Evolutionary conservation across 352 stramenopile species (phyloP), one percentile per base, ranked within the genome.

Genomic region (Pythium scleroteichum): DNA sequence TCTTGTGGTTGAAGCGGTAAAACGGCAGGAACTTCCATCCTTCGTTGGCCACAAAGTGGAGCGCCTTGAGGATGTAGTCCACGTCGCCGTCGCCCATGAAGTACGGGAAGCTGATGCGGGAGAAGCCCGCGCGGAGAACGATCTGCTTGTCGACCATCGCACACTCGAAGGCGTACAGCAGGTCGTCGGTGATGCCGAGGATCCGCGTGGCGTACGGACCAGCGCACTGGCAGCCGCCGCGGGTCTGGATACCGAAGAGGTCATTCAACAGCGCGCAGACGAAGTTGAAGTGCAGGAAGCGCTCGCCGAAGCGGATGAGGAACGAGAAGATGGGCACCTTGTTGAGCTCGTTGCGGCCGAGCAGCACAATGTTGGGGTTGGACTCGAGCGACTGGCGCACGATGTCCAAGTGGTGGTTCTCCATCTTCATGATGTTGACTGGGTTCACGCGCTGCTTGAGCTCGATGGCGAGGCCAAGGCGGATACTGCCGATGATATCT

Each of bases 251-350:
- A n/a, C 96, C 96, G 75, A 98, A 99, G 5, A 99, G 69, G 74
- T 99, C 96, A 66, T 98, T 98, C 5, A 99, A 76, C 38, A 99
- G 73, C 42, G 94, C 91, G 57, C 88, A 98, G 9, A 98, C 95
- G 69, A 98, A 99, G 62, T 98, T 98, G 71, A 95, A 98, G 68
- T 99, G 96, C 23, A 99, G 68, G 66, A 97, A 98, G 24, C 85
- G 48, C 8, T 72, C 65, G 2, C 87, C 87, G 26, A 69, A 90
- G 24, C 79, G 76, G 42, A 98, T 80, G 17, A 98, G 66, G 59
- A 98, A 98, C 4, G 92, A 97, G 60, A 98, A 94, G 27, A 98
- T 95, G 0, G 92, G 92, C 27, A 98, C 62, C 40, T 89, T 58
- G 22, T 64, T 55, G 22, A 69, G 23, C 4, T 60, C 62, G 64